Base-by-base conservation (phyloP, 2,329 filamentous ascomycete species). In the Tolypocladium cylindrosporum region DNA sequence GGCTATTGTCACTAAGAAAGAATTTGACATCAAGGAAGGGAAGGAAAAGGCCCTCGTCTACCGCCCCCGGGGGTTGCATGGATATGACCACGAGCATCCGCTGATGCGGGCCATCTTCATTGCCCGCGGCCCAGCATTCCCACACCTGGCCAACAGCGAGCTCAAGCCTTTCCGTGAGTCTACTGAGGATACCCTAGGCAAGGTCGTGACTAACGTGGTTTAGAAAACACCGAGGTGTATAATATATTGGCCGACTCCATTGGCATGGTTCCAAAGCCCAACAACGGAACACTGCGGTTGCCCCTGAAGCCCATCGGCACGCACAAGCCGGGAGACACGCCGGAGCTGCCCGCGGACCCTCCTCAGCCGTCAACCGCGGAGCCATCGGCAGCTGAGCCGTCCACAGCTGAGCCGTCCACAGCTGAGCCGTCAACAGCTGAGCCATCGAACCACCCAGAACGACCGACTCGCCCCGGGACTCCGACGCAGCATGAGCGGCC, bases 91-190 rank as follows among this genome's bases (percentile, higher is more conserved):
- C 66, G 87, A 96, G 67, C 88, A 99, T 69, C 92, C 93, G 0
- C 78, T 99, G 51, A 99, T 99, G 94, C 80, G 94, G 43, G 93
- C 94, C 0, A 95, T 99, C 50, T 99, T 99, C 66, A 80, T 97
- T 54, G 94, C 94, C 1, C 80, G 90, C 43, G 94, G 94, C 0
- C 94, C 94, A 4, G 92, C 93, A 0, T 99, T 99, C 68, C 90
- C 91, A 0, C 92, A 97, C 66, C 76, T 82, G 43, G 85, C 89
- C 0, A 92, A 94, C 65, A 95, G 89, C 71, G 83, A 86, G 62
- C 73, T 97, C 39, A 84, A 89, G 39, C 78, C 80, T 4, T 97
- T 97, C 70, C 92, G 90, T 92, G 82, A 83, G 89, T 82, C n/a
- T 21, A 10, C 9, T 2, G 3, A 21, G 5, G 11, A 36, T 21